phyloP scores from a whole-genome alignment of 768 basidiomycete species.

The Kwoniella bestiolae region DNA sequence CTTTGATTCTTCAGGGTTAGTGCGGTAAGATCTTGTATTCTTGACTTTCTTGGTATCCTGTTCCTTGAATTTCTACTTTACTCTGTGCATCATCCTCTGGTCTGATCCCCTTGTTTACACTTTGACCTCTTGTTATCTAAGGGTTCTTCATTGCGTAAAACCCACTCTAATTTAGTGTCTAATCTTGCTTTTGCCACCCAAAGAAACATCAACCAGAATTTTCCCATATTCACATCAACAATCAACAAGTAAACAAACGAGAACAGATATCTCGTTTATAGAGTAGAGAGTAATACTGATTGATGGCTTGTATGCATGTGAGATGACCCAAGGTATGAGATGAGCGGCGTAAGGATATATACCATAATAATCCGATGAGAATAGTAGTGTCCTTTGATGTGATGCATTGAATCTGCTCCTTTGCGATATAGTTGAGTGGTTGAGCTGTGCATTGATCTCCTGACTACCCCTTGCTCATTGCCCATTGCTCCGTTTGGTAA shows the following conservation, averaged over 20 bases:
- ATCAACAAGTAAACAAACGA: background rate
- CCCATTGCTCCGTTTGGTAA: background rate
- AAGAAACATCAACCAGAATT: background rate
- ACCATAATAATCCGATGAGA: background rate
- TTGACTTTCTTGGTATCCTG: background rate
- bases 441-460: conserved; percentile 4
- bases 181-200: background rate
- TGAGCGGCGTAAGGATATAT: background rate
- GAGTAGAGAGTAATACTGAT: background rate
- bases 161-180: background rate
- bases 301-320: background rate
- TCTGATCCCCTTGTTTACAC: background rate
- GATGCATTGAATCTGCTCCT: no score
- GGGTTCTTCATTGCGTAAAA: background rate
- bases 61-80: background rate
- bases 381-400: background rate
- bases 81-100: background rate
- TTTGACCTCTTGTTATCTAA: conserved; percentile 3
- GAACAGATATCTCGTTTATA: background rate
- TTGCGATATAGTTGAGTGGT: background rate
- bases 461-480: background rate
- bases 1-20: background rate
- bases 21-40: background rate
- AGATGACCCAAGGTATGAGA: background rate
- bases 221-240: background rate